Percentiles rank a stretch among this genome's conserved stretches.
phyloP scores from a whole-genome alignment of 2,329 filamentous ascomycete species.

The Botrytis tulipae region DNA sequence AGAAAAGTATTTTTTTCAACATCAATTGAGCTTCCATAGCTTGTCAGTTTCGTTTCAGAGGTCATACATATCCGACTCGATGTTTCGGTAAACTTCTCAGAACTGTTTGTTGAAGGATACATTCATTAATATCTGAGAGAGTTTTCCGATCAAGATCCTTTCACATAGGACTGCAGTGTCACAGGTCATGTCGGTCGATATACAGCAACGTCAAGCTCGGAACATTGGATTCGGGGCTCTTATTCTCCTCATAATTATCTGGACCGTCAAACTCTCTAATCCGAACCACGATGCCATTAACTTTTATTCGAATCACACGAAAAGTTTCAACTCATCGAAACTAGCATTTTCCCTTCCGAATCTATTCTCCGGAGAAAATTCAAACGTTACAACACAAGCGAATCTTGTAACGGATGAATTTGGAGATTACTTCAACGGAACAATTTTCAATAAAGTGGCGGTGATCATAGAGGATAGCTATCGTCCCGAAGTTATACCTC shows the following conservation, averaged over 20 bases:
- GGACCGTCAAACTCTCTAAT: conserved; percentile 31
- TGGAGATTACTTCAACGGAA: conserved; percentile 29
- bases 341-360: not conserved
- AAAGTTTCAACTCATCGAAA: conserved; percentile 7
- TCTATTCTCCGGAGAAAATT: not conserved
- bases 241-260: conserved; percentile 31
- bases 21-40: not conserved
- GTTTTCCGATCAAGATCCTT: no score
- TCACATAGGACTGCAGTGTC: not conserved
- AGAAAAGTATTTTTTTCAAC: not conserved
- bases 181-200: conserved; percentile 28
- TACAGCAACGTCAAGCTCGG: conserved; percentile 30
- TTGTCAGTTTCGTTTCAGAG: not conserved
- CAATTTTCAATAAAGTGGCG: conserved; percentile 38
- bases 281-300: conserved; percentile 29
- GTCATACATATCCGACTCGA: not conserved
- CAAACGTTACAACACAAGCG: conserved; percentile 14
- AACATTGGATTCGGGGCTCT: conserved; percentile 32
- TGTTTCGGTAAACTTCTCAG: not conserved
- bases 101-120: not conserved
- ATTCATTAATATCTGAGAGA: not conserved
- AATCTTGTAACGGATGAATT: not conserved
- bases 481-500: conserved; percentile 39
- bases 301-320: conserved; percentile 24
- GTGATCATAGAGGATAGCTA: conserved; percentile 43